Base-by-base conservation (phyloP, 345 rosid genomes). In the Corchorus capsularis region DNA sequence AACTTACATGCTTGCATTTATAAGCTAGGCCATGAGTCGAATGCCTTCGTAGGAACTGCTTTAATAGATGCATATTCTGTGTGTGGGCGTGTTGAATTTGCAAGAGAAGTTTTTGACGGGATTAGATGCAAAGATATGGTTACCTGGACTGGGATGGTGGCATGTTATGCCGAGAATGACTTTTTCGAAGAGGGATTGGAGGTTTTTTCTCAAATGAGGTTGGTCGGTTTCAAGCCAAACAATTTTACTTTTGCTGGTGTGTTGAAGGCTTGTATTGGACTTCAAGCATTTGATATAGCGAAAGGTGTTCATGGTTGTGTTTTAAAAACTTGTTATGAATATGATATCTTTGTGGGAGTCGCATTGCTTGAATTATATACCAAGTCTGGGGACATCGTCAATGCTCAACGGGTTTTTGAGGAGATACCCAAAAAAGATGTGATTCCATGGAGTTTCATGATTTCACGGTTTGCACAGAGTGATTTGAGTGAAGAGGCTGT, bases 361-460 rank as follows among this genome's bases (percentile, higher is more conserved):
- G 89, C 79, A 47, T 84, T 96, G 85, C 98, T 93, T 79, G 95
- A 96, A 68, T 76, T 96, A 61, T 93, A 92, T 80, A 76, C 85
- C 12, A 81, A 83, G 16, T 82, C 77, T 22, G 88, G 87, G 43
- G 79, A 88, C 63, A 74, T 85, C 81, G 69, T 73, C 63, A 76
- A 79, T 84, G 93, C 89, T 73, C 73, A 79, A 14, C 78, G 22
- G 72, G 85, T 91, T 39, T 96, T 96, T 75, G 91, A 87, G 63
- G 93, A 88, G 86, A 83, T 96, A 77, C 95, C 94, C 22, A 90
- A 87, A 73, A 79, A 75, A 56, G 87, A 96, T 83, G 96, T 92
- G 61, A 77, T 92, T 73, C 88, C 90, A 56, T 96, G 99, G 97
- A 96, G 98, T 81, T 92, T 92, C 80, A 90, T 96, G 98, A 91